These are phyloP conservation scores for Tagetes patula DNA, from an alignment of 129 eudicot species.

Conservation along the genomic window DNA sequence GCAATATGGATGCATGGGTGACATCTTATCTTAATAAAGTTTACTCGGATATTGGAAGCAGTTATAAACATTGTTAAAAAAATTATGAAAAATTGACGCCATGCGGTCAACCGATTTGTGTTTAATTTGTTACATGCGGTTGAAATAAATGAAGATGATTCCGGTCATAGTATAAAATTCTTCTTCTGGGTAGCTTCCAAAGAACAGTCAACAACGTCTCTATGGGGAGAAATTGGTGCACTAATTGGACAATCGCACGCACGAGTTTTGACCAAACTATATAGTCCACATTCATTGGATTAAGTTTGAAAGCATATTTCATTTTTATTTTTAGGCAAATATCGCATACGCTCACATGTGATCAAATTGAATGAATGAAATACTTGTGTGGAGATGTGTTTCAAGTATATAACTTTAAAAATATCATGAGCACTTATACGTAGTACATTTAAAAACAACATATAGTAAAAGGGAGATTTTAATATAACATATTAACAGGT, in stretches of 20 bases:
- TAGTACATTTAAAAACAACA: too few relatives aligned
- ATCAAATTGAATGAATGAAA: too few relatives aligned
- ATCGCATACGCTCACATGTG: neutral
- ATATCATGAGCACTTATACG: too few relatives aligned
- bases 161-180: conserved; percentile 8
- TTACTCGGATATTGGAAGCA: too few relatives aligned
- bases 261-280: conserved; percentile 7
- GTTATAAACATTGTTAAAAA: too few relatives aligned
- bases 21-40: too few relatives aligned
- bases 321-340: neutral
- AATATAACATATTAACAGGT: too few relatives aligned
- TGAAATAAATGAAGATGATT: neutral
- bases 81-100: neutral
- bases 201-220: conserved; percentile 18
- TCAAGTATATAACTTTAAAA: too few relatives aligned
- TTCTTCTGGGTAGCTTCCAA: neutral
- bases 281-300: neutral
- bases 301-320: neutral
- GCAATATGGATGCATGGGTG: too few relatives aligned
- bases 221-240: conserved; percentile 2
- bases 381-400: too few relatives aligned
- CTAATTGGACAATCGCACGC: neutral
- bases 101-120: neutral
- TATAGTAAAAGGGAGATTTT: too few relatives aligned
- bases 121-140: too few relatives aligned